Base-by-base conservation (phyloP, 441 rosid genomes). In the Syzygium malaccense region DNA sequence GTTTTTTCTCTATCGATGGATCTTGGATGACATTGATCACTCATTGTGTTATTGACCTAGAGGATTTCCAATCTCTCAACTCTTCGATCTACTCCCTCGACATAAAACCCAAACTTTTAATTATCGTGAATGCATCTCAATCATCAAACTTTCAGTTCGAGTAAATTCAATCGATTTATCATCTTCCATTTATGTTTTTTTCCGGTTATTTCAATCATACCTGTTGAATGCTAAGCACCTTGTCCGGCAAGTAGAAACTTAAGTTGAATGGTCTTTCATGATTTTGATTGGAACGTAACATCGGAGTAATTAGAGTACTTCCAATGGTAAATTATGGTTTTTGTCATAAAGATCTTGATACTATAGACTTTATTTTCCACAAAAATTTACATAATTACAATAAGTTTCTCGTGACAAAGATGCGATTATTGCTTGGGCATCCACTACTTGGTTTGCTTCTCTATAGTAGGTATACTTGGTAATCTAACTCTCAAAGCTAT, bases 221-320 rank as follows among this genome's bases (percentile, higher is more conserved):
- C 2, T 71, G 0, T 0, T 20, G 28, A 41, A 37, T 11, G 80
- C 4, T 3, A 7, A 71, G 0, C 49, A 19, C 15, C 8, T 71
- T 10, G 49, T 20, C 4, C 23, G 8, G 2, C 13, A 32, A 30
- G 9, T 11, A 18, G 12, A 66, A 17, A n/a, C 13, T 32, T 8
- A 66, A 66, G 13, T 8, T 17, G 3, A 30, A 66, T 32, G 23
- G 13, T 2, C 23, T 4, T 66, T 66, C 23, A 32, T 66, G 45
- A 66, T 66, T 66, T 3, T 0, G 0, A 66, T 66, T 32, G 4
- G 45, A 66, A 18, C 1, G 13, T 32, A 17, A 32, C 41, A 18
- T 66, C 3, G 19, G 37, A 33, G 12, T 25, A 66, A 71, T 71
- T 33, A 20, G 28, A 68, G 15, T 71, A 19, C 28, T 71, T 71